These are phyloP conservation scores for Chlorella sp. DNA, from an alignment of 139 green algal genomes.

Conservation along the genomic window DNA sequence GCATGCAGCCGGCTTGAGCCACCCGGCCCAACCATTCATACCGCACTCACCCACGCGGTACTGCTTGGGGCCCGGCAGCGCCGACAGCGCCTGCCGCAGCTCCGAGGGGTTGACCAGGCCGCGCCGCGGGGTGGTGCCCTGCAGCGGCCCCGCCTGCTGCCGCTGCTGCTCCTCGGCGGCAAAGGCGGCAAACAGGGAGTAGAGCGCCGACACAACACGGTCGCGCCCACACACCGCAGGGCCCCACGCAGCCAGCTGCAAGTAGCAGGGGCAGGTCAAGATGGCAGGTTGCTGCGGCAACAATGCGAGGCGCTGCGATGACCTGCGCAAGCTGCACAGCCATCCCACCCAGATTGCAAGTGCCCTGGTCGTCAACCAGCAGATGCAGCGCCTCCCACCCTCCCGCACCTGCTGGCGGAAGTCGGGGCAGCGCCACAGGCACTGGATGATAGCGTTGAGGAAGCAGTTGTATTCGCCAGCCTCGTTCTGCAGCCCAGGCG, in stretches of 20 bases:
- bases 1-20: too few species aligned
- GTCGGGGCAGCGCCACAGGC: slow-evolving; percentile 65
- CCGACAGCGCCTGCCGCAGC: slow-evolving; percentile 74
- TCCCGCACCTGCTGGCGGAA: slow-evolving; percentile 36
- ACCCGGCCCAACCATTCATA: too few species aligned
- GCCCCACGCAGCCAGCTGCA: background rate
- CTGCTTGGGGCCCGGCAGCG: slow-evolving; percentile 27
- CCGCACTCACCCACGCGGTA: slow-evolving; percentile 55
- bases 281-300: too few species aligned
- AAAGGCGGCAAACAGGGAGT: slow-evolving; percentile 58
- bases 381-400: too few species aligned
- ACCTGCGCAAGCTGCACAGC: too few species aligned
- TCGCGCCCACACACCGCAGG: background rate
- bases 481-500: too few species aligned
- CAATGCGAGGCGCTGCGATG: too few species aligned
- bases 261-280: too few species aligned
- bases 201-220: slow-evolving; percentile 67
- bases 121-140: slow-evolving; percentile 1
- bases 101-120: slow-evolving; percentile 61
- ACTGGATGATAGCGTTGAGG: slow-evolving; percentile 92
- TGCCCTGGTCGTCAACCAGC: too few species aligned
- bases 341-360: too few species aligned
- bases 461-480: slow-evolving; percentile 88
- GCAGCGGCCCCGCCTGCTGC: background rate
- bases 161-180: slow-evolving; percentile 43